Conservation (phyloP, 768 basidiomycete genomes). For the Rhodotorula toruloides region DNA sequence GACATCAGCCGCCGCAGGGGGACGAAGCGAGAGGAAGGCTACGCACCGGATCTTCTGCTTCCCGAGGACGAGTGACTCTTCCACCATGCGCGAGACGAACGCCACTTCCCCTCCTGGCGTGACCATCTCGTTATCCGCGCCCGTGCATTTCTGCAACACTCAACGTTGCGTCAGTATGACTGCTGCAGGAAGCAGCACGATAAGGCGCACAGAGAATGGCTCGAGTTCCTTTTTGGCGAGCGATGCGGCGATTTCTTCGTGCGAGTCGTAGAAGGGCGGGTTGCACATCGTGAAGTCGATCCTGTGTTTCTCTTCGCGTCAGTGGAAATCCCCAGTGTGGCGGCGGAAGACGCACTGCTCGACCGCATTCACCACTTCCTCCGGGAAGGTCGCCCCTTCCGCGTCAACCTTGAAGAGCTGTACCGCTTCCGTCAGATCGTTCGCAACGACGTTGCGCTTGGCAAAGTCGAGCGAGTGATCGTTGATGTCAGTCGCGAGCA, state of each 20-base stretch:
- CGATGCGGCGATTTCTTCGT: constrained; percentile 60
- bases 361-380: constrained; percentile 42
- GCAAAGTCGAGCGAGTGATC: constrained; percentile 58
- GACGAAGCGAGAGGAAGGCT: background rate
- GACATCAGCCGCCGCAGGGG: too few relatives aligned
- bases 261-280: constrained; percentile 84
- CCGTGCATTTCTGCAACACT: constrained; percentile 67
- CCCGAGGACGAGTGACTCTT: constrained; percentile 60
- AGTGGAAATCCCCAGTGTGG: background rate
- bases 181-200: background rate
- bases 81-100: constrained; percentile 72
- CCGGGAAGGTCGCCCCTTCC: constrained; percentile 54
- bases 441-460: constrained; percentile 56
- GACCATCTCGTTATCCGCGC: constrained; percentile 80
- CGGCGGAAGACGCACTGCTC: background rate
- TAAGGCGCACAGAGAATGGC: constrained; percentile 63
- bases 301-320: constrained; percentile 42
- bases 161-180: background rate
- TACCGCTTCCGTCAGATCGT: constrained; percentile 57
- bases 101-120: constrained; percentile 74
- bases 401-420: constrained; percentile 46
- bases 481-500: constrained; percentile 62
- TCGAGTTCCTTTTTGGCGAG: constrained; percentile 60
- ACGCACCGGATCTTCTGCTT: constrained; percentile 57
- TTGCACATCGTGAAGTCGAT: constrained; percentile 90